These are phyloP conservation scores for Pleurotus eryngii DNA, from an alignment of 768 basidiomycete genomes.

Conservation along the genomic window DNA sequence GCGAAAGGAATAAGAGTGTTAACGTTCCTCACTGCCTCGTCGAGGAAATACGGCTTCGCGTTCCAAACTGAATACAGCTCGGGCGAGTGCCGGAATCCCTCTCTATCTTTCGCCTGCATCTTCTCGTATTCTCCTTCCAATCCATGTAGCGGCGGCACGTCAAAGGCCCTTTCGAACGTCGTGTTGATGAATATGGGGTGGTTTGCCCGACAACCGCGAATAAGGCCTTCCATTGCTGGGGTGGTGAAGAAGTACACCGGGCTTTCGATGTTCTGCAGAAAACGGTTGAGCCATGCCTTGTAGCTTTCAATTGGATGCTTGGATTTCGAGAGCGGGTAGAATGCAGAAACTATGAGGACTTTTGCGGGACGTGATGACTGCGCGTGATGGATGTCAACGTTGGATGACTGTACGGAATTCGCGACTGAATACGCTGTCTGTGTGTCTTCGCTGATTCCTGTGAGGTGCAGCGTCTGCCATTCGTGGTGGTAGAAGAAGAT, in stretches of 20 bases:
- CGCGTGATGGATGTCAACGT: too few species aligned
- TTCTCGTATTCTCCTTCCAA: conserved; percentile 30
- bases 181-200: conserved; percentile 41
- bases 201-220: conserved; percentile 27
- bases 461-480: too few species aligned
- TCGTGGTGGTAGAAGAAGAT: too few species aligned
- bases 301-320: conserved; percentile 49
- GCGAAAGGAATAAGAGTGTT: background rate
- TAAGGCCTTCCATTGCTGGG: conserved; percentile 29
- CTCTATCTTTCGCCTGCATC: conserved; percentile 45
- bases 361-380: conserved; percentile 10
- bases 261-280: conserved; percentile 40
- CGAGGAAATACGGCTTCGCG: conserved; percentile 48
- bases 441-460: background rate
- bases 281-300: conserved; percentile 38
- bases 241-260: conserved; percentile 56
- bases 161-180: conserved; percentile 41
- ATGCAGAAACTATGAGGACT: conserved; percentile 52
- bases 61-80: conserved; percentile 57
- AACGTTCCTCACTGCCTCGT: conserved; percentile 31
- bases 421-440: too few species aligned
- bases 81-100: conserved; percentile 37
- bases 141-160: conserved; percentile 41
- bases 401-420: too few species aligned
- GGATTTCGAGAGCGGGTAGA: conserved; percentile 48